Conservation (phyloP, 495 filamentous ascomycete genomes). For the Apiosordaria backusii region DNA sequence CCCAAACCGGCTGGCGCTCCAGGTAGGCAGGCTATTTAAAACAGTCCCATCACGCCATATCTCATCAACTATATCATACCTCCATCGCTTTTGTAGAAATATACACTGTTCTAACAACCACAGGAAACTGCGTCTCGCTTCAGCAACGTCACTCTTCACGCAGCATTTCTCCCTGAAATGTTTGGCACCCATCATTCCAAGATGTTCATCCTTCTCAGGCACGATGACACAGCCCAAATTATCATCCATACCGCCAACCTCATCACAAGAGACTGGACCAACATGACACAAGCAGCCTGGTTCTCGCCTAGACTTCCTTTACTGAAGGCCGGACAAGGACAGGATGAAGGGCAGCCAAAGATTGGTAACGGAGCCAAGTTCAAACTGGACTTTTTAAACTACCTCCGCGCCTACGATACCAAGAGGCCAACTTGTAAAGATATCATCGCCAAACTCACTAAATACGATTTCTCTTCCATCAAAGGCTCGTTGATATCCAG, state of each 20-base stretch:
- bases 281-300: constrained; percentile 87
- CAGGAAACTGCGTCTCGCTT: constrained; percentile 57
- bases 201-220: constrained; percentile 77
- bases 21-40: background rate
- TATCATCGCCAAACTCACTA: constrained; percentile 53
- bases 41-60: too few species aligned
- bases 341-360: background rate
- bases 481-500: constrained; percentile 73
- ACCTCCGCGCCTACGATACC: constrained; percentile 65
- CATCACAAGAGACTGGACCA: constrained; percentile 78
- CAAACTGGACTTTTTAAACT: constrained; percentile 70
- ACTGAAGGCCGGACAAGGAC: background rate
- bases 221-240: constrained; percentile 73
- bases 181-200: constrained; percentile 83
- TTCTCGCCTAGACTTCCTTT: constrained; percentile 67
- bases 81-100: too few species aligned
- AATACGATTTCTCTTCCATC: constrained; percentile 68
- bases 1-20: constrained; percentile 51
- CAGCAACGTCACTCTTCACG: constrained; percentile 64
- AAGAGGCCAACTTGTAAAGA: constrained; percentile 45
- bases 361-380: constrained; percentile 66
- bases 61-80: too few species aligned
- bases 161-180: constrained; percentile 77
- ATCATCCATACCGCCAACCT: constrained; percentile 90
- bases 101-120: background rate